Percentiles rank a stretch among this genome's conserved stretches.
phyloP scores from a whole-genome alignment of 140 eudicot species.

The Erigeron philadelphicus region DNA sequence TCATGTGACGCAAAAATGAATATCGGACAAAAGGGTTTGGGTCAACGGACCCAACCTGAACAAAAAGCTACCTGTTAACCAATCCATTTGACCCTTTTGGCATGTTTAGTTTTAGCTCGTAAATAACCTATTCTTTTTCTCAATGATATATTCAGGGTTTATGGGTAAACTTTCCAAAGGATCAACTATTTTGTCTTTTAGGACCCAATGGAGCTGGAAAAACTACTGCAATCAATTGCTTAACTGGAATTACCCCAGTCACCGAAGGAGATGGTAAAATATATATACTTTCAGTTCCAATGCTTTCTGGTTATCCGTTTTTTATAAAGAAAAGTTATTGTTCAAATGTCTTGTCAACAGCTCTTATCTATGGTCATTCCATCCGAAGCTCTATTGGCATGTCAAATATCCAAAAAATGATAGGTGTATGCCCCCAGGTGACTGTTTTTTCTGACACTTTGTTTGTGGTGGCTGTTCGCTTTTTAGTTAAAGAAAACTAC shows the following conservation, averaged over 20 bases:
- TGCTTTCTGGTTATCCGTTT: background rate
- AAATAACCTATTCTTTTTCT: constrained; percentile 13
- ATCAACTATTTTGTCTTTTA: constrained; percentile 90
- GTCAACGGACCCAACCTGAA: background rate
- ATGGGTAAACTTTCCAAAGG: constrained; percentile 79
- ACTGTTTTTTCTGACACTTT: constrained; percentile 18
- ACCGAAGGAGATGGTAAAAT: constrained; percentile 89
- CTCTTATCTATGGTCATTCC: constrained; percentile 82
- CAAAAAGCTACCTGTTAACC: background rate
- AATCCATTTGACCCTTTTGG: background rate
- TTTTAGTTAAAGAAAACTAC: background rate
- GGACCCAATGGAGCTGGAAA: constrained; percentile 99
- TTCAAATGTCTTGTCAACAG: constrained; percentile 35
- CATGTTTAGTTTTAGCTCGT: constrained; percentile 2
- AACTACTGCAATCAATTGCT: constrained; percentile 86
- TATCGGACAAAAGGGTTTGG: background rate
- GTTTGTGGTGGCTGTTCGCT: too few relatives aligned
- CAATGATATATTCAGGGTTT: constrained; percentile 55
- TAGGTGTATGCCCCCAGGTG: constrained; percentile 99
- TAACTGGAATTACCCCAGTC: constrained; percentile 89
- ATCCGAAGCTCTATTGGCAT: constrained; percentile 81
- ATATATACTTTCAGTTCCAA: background rate
- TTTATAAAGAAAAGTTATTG: constrained; percentile 3
- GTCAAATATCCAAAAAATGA: constrained; percentile 91
- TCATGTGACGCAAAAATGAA: background rate